Evolutionary conservation across 345 rosid genomes (phyloP).

Genomic region (Raphanus sativus): DNA sequence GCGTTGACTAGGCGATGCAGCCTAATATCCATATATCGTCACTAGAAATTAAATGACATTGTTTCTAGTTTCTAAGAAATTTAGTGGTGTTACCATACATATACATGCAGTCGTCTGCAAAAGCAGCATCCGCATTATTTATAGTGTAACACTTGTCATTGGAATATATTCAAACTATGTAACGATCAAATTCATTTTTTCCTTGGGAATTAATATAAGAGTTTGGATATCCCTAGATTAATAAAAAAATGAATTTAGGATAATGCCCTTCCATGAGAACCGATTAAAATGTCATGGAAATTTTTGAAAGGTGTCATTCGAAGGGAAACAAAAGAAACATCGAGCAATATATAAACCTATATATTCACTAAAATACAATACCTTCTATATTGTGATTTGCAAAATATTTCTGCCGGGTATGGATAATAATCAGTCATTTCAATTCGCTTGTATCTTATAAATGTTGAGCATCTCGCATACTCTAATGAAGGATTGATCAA

Average conservation of each 20-base stretch:
- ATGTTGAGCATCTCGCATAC: not conserved
- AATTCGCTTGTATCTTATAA: not conserved
- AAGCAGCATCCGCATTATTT: not conserved
- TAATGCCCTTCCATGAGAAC: no score
- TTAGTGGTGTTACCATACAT: not conserved
- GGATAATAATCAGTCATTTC: not conserved
- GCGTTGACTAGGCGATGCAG: constrained; percentile 11
- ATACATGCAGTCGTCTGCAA: not conserved
- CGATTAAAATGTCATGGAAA: no score
- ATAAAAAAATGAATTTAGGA: no score
- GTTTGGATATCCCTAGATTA: no score
- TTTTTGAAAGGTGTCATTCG: not conserved
- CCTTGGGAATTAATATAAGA: no score
- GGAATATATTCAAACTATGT: not conserved
- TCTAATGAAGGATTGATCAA: not conserved
- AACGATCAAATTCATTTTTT: no score
- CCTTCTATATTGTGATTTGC: not conserved
- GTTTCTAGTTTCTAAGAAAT: constrained; percentile 3
- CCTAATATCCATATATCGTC: constrained; percentile 6
- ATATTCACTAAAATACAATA: not conserved
- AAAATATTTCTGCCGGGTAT: not conserved
- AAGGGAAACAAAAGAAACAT: not conserved
- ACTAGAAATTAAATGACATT: not conserved
- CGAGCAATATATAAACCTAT: not conserved
- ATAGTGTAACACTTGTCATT: not conserved